These are phyloP conservation scores for Aspergillus pseudoterreus DNA, from an alignment of 2,329 filamentous ascomycete genomes.

Conservation along the genomic window DNA sequence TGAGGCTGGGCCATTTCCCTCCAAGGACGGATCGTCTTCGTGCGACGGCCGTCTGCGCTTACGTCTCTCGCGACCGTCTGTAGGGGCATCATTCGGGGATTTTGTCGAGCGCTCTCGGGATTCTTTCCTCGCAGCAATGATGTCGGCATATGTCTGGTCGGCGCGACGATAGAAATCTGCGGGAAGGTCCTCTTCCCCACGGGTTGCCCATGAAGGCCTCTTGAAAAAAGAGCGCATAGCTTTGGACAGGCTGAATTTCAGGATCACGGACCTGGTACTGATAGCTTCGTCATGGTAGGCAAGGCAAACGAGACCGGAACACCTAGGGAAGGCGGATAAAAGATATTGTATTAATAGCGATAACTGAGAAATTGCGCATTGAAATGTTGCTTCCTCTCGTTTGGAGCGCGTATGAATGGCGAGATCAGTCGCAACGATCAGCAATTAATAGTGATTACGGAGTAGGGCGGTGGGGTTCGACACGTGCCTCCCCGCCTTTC, in stretches of 20 bases:
- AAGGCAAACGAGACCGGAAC: background rate
- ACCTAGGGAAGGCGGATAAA: background rate
- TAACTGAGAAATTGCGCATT: background rate
- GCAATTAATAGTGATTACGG: no score
- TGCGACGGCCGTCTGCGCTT: constrained; percentile 25
- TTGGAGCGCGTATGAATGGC: no score
- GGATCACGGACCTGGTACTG: background rate
- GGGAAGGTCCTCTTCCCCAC: constrained; percentile 31
- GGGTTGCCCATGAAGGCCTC: constrained; percentile 49
- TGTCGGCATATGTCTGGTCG: constrained; percentile 45
- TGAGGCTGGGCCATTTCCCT: background rate
- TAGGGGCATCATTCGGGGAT: constrained; percentile 1
- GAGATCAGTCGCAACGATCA: no score
- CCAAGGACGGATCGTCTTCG: constrained; percentile 2
- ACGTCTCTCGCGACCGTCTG: constrained; percentile 11
- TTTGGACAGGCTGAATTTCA: background rate
- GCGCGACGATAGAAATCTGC: constrained; percentile 49
- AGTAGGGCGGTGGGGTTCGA: no score
- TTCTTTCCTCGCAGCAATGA: constrained; percentile 40
- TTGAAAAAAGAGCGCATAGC: constrained; percentile 52
- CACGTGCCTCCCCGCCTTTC: no score
- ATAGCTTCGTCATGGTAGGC: background rate
- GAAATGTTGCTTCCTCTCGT: no score
- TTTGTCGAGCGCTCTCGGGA: constrained; percentile 25
- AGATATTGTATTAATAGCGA: background rate